phyloP scores from a whole-genome alignment of 176 grass and related monocot species.

The Saccharum officinarum region DNA sequence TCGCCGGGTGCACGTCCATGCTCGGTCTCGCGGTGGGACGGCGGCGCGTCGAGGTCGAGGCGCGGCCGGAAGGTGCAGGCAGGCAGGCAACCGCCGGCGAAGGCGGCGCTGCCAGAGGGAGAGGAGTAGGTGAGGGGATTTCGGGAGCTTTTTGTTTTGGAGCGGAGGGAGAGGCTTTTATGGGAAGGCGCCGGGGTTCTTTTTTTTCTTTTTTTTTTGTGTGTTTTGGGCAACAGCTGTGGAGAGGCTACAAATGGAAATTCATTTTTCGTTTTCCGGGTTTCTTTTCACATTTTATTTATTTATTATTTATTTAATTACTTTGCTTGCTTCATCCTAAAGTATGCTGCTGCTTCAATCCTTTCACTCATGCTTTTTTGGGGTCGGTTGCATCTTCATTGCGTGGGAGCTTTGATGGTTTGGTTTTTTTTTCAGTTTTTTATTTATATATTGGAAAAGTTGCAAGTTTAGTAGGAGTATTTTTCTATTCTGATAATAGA shows the following conservation, averaged over 20 bases:
- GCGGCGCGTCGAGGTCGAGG: background rate
- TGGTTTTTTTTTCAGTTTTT: background rate
- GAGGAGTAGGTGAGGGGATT: constrained; percentile 34
- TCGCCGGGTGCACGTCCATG: constrained; percentile 50
- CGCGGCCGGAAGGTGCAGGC: background rate
- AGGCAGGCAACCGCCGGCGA: constrained; percentile 16
- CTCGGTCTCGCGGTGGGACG: background rate
- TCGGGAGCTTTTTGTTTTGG: constrained; percentile 2
- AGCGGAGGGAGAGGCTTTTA: constrained; percentile 32
- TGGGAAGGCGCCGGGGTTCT: constrained; percentile 9
- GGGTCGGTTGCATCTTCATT: background rate
- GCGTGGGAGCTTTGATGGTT: background rate
- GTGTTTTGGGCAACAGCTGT: background rate
- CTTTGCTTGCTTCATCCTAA: background rate
- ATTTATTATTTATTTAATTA: background rate
- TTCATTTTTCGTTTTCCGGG: background rate
- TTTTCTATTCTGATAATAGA: background rate
- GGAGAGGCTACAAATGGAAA: background rate
- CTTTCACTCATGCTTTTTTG: background rate
- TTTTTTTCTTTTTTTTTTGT: background rate
- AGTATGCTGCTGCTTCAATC: background rate
- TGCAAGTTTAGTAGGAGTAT: background rate
- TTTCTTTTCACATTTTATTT: background rate
- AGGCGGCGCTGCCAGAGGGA: constrained; percentile 15
- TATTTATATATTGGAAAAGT: background rate